Conservation (phyloP, 257 asterid genomes). For the Plectranthus barbatus region DNA sequence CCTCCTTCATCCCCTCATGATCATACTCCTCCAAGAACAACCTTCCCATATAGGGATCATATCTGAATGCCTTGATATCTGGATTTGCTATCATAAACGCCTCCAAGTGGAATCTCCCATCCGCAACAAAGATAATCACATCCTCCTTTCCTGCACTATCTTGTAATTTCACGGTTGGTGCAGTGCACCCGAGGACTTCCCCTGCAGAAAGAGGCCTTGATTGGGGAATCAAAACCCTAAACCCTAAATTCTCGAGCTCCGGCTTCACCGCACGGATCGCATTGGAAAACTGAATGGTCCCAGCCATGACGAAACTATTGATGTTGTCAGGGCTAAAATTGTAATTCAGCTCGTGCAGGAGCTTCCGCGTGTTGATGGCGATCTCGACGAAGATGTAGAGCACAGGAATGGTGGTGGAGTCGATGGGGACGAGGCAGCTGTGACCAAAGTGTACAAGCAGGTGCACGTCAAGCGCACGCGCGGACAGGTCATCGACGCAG, state of each 20-base stretch:
- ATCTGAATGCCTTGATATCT: conserved; percentile 53
- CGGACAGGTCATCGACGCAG: conserved; percentile 91
- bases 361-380: conserved; percentile 43
- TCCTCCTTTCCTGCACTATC: conserved; percentile 23
- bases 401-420: conserved; percentile 63
- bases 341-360: conserved; percentile 48
- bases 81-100: conserved; percentile 99
- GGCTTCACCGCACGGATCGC: conserved; percentile 85
- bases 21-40: conserved; percentile 93
- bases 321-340: conserved; percentile 44
- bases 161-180: conserved; percentile 53
- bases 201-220: conserved; percentile 95
- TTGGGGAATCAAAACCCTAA: conserved; percentile 75
- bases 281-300: conserved; percentile 75
- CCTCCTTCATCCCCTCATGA: conserved; percentile 75
- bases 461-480: conserved; percentile 76
- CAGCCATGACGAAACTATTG: conserved; percentile 63
- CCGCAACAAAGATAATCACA: conserved; percentile 76
- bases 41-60: conserved; percentile 78
- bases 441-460: conserved; percentile 91
- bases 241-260: conserved; percentile 73
- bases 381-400: conserved; percentile 85
- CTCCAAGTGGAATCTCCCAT: conserved; percentile 93
- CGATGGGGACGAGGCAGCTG: conserved; percentile 88
- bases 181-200: conserved; percentile 94